phyloP scores from a whole-genome alignment of 2,329 filamentous ascomycete genomes.

The Ascochyta lentis region DNA sequence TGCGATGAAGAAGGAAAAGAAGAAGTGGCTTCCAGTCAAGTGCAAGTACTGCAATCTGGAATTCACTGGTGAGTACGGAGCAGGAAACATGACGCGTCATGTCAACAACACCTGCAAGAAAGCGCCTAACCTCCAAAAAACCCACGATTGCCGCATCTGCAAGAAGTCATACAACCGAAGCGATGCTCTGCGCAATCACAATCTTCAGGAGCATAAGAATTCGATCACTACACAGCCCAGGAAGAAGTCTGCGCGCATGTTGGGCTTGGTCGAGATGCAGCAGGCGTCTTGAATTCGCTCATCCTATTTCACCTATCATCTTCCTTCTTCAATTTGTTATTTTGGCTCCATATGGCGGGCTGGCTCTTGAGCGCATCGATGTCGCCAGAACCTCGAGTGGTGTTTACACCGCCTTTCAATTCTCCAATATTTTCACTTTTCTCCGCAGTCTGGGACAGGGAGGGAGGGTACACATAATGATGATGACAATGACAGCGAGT shows the following conservation, averaged over 20 bases:
- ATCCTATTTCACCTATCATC: background rate
- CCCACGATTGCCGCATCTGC: background rate
- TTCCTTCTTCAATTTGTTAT: background rate
- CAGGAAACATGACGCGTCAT: background rate
- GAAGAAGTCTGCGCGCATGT: background rate
- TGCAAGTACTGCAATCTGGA: background rate
- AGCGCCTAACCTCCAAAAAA: too few relatives aligned
- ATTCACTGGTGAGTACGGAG: background rate
- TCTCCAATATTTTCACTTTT: background rate
- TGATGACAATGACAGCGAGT: background rate
- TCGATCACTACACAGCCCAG: background rate
- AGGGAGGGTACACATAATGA: background rate
- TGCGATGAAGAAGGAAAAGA: background rate
- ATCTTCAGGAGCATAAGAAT: background rate
- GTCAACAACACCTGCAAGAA: background rate
- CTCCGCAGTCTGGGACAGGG: background rate
- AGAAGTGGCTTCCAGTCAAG: background rate
- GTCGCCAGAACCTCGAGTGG: background rate
- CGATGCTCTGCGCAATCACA: slow-evolving; percentile 8
- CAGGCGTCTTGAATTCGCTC: background rate
- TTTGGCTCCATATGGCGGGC: background rate
- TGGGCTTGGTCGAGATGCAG: background rate
- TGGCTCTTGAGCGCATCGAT: background rate
- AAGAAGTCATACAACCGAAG: slow-evolving; percentile 3
- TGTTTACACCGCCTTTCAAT: background rate